phyloP scores from a whole-genome alignment of 192 early-diverging fungal genomes.

The Coemansia sp. region DNA sequence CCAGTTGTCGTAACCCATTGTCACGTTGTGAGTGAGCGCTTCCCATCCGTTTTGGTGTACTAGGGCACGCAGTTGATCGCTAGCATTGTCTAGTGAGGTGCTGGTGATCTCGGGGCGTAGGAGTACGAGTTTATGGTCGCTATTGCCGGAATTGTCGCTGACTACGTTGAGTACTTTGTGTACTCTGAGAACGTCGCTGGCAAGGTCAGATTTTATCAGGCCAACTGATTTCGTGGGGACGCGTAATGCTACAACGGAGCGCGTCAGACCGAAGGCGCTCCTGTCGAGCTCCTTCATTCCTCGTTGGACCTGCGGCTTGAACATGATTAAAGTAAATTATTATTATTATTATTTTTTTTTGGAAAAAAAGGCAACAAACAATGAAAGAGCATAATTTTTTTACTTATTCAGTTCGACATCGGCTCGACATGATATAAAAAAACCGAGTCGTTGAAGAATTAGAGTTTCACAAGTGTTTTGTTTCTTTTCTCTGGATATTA shows the following conservation, averaged over 20 bases:
- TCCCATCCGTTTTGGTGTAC: slow-evolving; percentile 15
- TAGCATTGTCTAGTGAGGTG: slow-evolving; percentile 15
- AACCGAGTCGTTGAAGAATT: no score
- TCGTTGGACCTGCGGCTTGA: slow-evolving; percentile 63
- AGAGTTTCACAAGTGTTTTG: no score
- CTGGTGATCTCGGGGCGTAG: slow-evolving; percentile 48
- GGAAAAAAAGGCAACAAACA: neutral
- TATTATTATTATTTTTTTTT: no score
- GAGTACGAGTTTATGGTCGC: slow-evolving; percentile 49
- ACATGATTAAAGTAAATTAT: slow-evolving; percentile 10
- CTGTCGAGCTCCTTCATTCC: slow-evolving; percentile 66
- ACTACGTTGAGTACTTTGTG: slow-evolving; percentile 68
- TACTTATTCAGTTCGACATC: neutral
- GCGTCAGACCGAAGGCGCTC: slow-evolving; percentile 60
- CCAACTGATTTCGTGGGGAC: slow-evolving; percentile 61
- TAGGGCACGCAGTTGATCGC: slow-evolving; percentile 12
- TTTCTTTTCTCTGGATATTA: neutral
- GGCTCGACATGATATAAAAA: no score
- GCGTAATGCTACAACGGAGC: slow-evolving; percentile 65
- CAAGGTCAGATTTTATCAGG: slow-evolving; percentile 47
- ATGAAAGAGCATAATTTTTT: neutral
- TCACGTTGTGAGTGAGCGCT: slow-evolving; percentile 53
- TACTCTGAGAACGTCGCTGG: slow-evolving; percentile 57
- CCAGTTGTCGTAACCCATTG: slow-evolving; percentile 87
- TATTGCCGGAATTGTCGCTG: slow-evolving; percentile 36